A percentile compares a stretch with the other conserved stretches of the same genome.
These are phyloP conservation scores for Penicillium sp. DNA, from an alignment of 2,329 filamentous ascomycete genomes.

Conservation along the genomic window DNA sequence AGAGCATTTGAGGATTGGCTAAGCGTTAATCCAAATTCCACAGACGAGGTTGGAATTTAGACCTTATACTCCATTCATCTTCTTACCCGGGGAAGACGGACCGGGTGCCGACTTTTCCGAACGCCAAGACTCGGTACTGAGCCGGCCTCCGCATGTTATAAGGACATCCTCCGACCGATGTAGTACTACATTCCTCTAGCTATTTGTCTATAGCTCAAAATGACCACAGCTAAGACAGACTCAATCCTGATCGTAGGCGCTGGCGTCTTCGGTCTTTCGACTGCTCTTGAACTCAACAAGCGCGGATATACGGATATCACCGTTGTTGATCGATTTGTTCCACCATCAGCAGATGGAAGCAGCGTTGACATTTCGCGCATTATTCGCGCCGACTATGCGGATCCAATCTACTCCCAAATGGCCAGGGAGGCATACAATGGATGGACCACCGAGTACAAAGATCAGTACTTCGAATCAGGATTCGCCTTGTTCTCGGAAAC, in stretches of 20 bases:
- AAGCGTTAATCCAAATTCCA: constrained; percentile 18
- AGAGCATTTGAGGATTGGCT: constrained; percentile 39
- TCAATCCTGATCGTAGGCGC: constrained; percentile 58
- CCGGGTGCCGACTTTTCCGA: constrained; percentile 15
- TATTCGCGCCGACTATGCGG: constrained; percentile 71
- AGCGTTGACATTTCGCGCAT: constrained; percentile 59
- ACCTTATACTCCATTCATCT: not conserved
- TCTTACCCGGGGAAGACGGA: constrained; percentile 13
- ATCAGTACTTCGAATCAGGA: constrained; percentile 28
- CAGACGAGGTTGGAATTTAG: not conserved
- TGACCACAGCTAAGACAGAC: constrained; percentile 21
- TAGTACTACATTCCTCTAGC: not conserved
- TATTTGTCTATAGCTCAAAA: constrained; percentile 12
- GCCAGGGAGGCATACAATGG: constrained; percentile 68
- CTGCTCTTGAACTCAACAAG: constrained; percentile 63
- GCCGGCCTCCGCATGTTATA: constrained; percentile 5
- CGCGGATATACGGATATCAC: constrained; percentile 54
- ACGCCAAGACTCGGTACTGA: constrained; percentile 17
- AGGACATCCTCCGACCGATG: not conserved
- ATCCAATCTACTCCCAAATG: constrained; percentile 69
- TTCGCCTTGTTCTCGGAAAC: constrained; percentile 30
- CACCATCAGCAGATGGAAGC: constrained; percentile 54
- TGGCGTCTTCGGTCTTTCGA: constrained; percentile 17
- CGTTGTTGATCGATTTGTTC: constrained; percentile 54
- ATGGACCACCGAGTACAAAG: constrained; percentile 50